Evolutionary conservation across 768 basidiomycete genomes (phyloP).

Genomic region (Leccinellum rugosiceps): DNA sequence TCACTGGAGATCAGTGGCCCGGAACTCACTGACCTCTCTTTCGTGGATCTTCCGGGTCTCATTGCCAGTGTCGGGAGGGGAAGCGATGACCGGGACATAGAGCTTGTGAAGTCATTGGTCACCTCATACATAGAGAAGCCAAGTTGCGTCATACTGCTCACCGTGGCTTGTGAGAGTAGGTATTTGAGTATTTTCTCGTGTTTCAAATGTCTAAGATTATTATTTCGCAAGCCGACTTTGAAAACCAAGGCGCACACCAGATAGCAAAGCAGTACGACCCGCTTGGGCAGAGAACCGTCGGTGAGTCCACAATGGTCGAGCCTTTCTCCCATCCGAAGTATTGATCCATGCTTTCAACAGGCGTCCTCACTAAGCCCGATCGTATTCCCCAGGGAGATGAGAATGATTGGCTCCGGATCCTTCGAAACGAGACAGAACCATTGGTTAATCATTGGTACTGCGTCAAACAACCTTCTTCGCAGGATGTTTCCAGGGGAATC

Average conservation of each 20-base stretch:
- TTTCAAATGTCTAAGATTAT: constrained; percentile 33
- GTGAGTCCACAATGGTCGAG: constrained; percentile 46
- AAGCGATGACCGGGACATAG: constrained; percentile 55
- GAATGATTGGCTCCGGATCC: constrained; percentile 50
- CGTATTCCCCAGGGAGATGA: constrained; percentile 38
- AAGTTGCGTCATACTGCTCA: constrained; percentile 67
- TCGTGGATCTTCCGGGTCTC: constrained; percentile 62
- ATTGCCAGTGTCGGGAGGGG: constrained; percentile 52
- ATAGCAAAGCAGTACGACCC: constrained; percentile 61
- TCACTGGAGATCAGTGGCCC: constrained; percentile 57
- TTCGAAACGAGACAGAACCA: constrained; percentile 47
- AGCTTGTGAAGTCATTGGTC: constrained; percentile 57
- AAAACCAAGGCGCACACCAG: constrained; percentile 74
- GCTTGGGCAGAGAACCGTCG: constrained; percentile 64
- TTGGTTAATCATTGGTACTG: constrained; percentile 34
- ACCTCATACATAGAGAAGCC: constrained; percentile 58
- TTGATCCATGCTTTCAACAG: not conserved
- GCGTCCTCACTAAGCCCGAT: constrained; percentile 65
- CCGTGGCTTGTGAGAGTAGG: constrained; percentile 47
- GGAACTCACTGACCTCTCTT: constrained; percentile 60
- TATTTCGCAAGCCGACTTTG: constrained; percentile 65
- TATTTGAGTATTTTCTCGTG: not conserved
- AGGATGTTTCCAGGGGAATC: constrained; percentile 20
- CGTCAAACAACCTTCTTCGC: constrained; percentile 39
- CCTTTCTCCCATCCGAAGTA: constrained; percentile 41